phyloP scores from a whole-genome alignment of 495 filamentous ascomycete species.

The Aspergillus funiculosus region DNA sequence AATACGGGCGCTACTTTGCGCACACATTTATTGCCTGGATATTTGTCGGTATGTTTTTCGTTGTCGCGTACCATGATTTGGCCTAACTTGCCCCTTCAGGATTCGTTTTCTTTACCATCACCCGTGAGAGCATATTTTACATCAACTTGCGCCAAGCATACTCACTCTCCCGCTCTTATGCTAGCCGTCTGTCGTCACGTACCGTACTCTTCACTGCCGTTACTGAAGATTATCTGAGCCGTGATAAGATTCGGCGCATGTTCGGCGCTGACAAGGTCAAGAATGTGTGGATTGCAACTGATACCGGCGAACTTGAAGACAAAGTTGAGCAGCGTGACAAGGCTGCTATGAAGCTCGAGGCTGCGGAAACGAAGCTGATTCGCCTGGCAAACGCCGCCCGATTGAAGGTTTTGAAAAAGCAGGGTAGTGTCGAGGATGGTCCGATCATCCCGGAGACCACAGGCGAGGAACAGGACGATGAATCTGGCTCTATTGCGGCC shows the following conservation, averaged over 20 bases:
- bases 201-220: conserved; percentile 92
- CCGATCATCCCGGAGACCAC: conserved; percentile 22
- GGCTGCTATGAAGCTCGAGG: conserved; percentile 80
- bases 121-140: conserved; percentile 87
- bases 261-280: conserved; percentile 70
- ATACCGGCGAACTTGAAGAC: conserved; percentile 76
- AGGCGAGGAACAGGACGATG: conserved; percentile 52
- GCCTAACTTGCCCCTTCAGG: conserved; percentile 27
- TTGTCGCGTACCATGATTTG: neutral
- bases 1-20: conserved; percentile 66
- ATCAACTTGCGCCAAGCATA: conserved; percentile 96
- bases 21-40: conserved; percentile 67
- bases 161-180: conserved; percentile 78
- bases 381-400: conserved; percentile 73
- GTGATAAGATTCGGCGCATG: conserved; percentile 66
- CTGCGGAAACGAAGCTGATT: conserved; percentile 82
- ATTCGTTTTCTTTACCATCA: conserved; percentile 84
- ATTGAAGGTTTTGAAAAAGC: conserved; percentile 69
- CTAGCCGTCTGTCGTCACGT: conserved; percentile 83
- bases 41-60: conserved; percentile 54
- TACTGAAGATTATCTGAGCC: conserved; percentile 65
- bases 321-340: conserved; percentile 80
- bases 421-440: conserved; percentile 45
- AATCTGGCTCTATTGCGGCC: conserved; percentile 72
- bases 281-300: conserved; percentile 78